Evolutionary conservation across 495 filamentous ascomycete genomes (phyloP).

Genomic region (Podospora sp.): DNA sequence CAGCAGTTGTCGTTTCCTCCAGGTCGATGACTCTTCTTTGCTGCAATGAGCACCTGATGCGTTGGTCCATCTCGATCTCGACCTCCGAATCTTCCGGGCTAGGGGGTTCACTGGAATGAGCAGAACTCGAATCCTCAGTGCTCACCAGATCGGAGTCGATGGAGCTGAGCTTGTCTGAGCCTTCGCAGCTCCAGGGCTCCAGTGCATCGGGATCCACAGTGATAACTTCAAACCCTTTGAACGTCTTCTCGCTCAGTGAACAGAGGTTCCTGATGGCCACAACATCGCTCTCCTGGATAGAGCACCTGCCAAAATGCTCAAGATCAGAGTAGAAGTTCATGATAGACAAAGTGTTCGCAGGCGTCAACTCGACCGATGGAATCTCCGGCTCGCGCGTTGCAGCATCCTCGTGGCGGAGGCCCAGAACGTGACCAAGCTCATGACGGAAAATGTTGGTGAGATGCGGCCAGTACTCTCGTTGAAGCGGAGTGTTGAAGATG

Average conservation of each 20-base stretch:
- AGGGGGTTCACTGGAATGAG: no score
- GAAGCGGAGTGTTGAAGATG: neutral
- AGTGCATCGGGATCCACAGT: neutral
- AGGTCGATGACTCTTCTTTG: no score
- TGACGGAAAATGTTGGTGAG: constrained; percentile 9
- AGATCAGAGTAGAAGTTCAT: neutral
- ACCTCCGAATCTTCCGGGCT: no score
- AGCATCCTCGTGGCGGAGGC: constrained; percentile 9
- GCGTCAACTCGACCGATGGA: neutral
- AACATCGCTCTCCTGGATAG: constrained; percentile 4
- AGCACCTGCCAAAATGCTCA: neutral
- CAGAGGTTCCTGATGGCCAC: neutral
- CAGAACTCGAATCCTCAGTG: no score
- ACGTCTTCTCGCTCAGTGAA: neutral
- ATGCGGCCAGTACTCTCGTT: neutral
- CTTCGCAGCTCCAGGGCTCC: neutral
- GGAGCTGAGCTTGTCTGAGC: no score
- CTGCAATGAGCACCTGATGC: no score
- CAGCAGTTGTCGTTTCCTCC: no score
- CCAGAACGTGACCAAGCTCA: constrained; percentile 13
- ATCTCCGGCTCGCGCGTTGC: neutral
- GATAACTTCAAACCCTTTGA: neutral
- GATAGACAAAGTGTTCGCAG: neutral
- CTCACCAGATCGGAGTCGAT: no score
- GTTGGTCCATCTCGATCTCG: no score